Evolutionary conservation across 2,329 filamentous ascomycete species (phyloP).

Genomic region (Colletotrichum melonis): DNA sequence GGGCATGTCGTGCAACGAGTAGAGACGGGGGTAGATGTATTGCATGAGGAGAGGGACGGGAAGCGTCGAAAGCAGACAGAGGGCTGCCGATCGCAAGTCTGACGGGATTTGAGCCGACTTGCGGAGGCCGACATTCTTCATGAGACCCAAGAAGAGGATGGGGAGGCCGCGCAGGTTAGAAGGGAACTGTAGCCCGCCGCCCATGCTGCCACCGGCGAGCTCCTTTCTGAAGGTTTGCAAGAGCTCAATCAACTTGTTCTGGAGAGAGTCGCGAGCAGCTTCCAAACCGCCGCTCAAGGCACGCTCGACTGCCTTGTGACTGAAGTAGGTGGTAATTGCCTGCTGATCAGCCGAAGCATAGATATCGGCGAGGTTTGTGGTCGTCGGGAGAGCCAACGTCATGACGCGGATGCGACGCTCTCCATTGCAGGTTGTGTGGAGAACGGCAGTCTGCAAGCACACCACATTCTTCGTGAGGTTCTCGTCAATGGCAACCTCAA

Average conservation of each 20-base stretch:
- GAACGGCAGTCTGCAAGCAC: conserved; percentile 91
- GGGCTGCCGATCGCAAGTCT: conserved; percentile 90
- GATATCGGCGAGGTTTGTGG: conserved; percentile 87
- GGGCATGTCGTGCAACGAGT: conserved; percentile 95
- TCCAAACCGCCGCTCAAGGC: conserved; percentile 88
- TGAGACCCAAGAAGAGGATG: conserved; percentile 90
- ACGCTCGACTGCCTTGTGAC: conserved; percentile 96
- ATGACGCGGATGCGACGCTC: conserved; percentile 95
- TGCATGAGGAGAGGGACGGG: conserved; percentile 91
- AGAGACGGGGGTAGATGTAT: conserved; percentile 88
- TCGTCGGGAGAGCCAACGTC: conserved; percentile 93
- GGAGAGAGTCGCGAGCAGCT: conserved; percentile 88
- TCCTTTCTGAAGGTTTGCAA: conserved; percentile 97
- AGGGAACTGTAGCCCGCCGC: conserved; percentile 93
- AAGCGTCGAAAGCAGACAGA: conserved; percentile 93
- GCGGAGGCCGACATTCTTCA: conserved; percentile 94
- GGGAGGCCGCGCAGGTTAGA: conserved; percentile 91
- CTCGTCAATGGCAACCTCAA: conserved; percentile 98
- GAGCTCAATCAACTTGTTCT: conserved; percentile 91
- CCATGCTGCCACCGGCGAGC: conserved; percentile 94
- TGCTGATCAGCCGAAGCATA: conserved; percentile 96
- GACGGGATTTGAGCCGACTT: conserved; percentile 95
- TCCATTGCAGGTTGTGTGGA: conserved; percentile 98
- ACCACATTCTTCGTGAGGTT: conserved; percentile 90
- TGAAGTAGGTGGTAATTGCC: conserved; percentile 93